Evolutionary conservation across 2,329 filamentous ascomycete species (phyloP).

Genomic region (Periconia digitata): DNA sequence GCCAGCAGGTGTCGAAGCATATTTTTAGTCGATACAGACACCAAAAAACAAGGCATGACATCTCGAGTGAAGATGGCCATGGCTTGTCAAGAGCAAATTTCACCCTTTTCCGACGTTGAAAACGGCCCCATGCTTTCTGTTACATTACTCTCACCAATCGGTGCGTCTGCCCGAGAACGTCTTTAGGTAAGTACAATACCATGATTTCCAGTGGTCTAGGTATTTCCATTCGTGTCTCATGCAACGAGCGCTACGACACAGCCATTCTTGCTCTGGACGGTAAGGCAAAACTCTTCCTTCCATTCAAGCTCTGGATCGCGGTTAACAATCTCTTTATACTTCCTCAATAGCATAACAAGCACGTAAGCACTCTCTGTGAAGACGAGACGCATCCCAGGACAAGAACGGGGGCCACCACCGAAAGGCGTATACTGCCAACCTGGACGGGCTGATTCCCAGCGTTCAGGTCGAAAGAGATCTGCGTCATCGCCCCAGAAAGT

Average conservation of each 20-base stretch:
- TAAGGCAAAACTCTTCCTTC: background rate
- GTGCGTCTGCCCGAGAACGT: too few species aligned
- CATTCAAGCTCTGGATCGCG: background rate
- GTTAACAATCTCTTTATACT: conserved; percentile 1
- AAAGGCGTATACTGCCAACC: conserved; percentile 19
- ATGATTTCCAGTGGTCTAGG: too few species aligned
- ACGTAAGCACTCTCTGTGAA: conserved; percentile 13
- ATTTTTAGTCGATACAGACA: too few species aligned
- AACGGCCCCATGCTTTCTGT: too few species aligned
- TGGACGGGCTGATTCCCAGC: conserved; percentile 13
- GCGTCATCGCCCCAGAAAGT: conserved; percentile 17
- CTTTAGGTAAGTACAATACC: too few species aligned
- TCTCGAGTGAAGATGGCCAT: too few species aligned
- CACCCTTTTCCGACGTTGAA: too few species aligned
- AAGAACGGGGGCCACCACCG: conserved; percentile 14
- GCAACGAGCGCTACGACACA: background rate
- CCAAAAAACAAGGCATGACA: too few species aligned
- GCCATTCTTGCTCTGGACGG: conserved; percentile 2
- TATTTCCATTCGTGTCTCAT: too few species aligned
- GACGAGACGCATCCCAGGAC: conserved; percentile 13
- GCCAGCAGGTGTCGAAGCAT: too few species aligned
- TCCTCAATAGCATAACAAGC: background rate
- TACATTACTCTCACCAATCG: too few species aligned
- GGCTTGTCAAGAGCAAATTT: too few species aligned
- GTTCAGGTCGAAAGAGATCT: conserved; percentile 16